Base-by-base conservation (phyloP, 164 flowering plant species). In the Annona squamosa region DNA sequence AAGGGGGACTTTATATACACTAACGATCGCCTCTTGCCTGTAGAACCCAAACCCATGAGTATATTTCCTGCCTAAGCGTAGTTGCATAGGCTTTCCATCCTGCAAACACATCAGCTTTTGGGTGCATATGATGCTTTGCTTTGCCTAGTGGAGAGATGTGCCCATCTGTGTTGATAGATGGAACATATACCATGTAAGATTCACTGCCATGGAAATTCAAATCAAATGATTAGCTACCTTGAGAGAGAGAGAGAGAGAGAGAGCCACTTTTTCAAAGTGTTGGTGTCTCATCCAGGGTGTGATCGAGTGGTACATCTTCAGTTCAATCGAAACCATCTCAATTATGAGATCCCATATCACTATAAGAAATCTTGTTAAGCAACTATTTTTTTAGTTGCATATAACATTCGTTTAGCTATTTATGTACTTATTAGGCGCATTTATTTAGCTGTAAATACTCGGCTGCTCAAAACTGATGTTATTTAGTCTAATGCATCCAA, bases 181-280 rank as follows among this genome's bases (percentile, higher is more conserved):
- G 89, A 86, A 85, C 87, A 76, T 86, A 82, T 85, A 79, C 86
- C 85, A 52, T 76, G 71, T 70, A 62, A 75, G 81, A 79, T 79
- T 76, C 78, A 77, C 67, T 74, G 65, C 61, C 62, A 72, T 77
- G 70, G 72, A 71, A 81, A 81, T 81, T 81, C 85, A 83, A 85
- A 83, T 68, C 83, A 87, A 81, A 87, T 85, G 85, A 87, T 84
- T 85, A 83, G 83, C 59, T 52, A 52, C 59, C 59, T 52, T 26
- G 74, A 61, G 72, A 69, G 74, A 70, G 46, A 66, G 79, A 72
- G 71, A 72, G 76, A 62, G 77, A 57, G 69, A 65, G 69, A 44
- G 78, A 18, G 10, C 59, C 59, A 5, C 59, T 52, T 52, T 52
- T 52, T 52, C 13, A 52, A 52, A 52, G 59, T 52, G 9, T 10